Evolutionary conservation across 169 alveolate genomes (phyloP).

Genomic region (Eimeria maxima): DNA sequence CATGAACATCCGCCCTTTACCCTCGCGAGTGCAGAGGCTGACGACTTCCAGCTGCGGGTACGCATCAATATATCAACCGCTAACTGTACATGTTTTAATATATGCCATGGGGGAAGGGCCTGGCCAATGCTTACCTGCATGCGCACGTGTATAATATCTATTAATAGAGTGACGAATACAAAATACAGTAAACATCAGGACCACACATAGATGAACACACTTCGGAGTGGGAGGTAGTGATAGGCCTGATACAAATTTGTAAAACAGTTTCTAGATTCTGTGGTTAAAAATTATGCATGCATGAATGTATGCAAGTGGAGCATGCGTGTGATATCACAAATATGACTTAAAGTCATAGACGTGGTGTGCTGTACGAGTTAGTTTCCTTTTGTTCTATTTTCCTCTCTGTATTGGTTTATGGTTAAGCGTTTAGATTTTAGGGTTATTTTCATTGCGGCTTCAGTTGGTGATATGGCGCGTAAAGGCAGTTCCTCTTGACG

Average conservation of each 20-base stretch:
- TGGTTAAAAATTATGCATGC: neutral
- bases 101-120: neutral
- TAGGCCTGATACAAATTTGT: too few relatives aligned
- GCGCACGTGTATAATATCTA: neutral
- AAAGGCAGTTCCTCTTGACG: constrained; percentile 91
- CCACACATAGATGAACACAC: too few relatives aligned
- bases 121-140: neutral
- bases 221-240: too few relatives aligned
- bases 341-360: too few relatives aligned
- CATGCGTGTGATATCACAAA: neutral
- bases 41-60: constrained; percentile 91
- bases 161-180: neutral
- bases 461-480: constrained; percentile 94
- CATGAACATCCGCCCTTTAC: constrained; percentile 89
- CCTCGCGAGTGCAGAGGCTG: constrained; percentile 92
- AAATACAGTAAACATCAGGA: too few relatives aligned
- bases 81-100: neutral
- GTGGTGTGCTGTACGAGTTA: neutral
- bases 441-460: neutral
- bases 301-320: neutral
- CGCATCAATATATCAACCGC: neutral
- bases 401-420: neutral
- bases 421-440: neutral
- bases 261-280: too few relatives aligned
- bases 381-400: neutral